phyloP scores from a whole-genome alignment of 768 basidiomycete genomes.

The Lactarius sanguifluus region DNA sequence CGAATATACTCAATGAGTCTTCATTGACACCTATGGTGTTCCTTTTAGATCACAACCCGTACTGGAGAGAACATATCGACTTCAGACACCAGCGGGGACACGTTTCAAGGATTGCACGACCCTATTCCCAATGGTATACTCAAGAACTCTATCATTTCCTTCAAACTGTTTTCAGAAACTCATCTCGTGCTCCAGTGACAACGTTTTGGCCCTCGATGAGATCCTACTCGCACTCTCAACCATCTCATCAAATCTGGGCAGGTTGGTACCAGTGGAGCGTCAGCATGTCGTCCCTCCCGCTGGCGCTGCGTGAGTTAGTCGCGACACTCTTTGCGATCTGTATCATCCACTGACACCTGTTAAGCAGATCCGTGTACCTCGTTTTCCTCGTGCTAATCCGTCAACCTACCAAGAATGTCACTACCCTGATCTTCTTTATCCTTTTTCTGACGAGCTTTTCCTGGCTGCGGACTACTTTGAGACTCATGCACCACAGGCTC shows the following conservation, averaged over 20 bases:
- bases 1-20: background rate
- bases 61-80: background rate
- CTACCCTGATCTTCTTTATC: slow-evolving; percentile 3
- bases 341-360: background rate
- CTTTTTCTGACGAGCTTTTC: background rate
- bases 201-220: too few relatives aligned
- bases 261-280: slow-evolving; percentile 4
- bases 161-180: background rate
- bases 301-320: slow-evolving; percentile 10
- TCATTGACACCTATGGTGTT: background rate
- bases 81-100: background rate
- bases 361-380: background rate
- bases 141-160: background rate
- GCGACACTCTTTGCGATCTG: background rate
- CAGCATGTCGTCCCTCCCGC: background rate
- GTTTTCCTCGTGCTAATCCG: background rate
- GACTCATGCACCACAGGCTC: background rate
- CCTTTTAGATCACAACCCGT: background rate
- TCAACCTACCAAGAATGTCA: background rate
- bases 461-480: slow-evolving; percentile 7
- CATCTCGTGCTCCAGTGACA: too few relatives aligned
- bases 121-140: background rate
- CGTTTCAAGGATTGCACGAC: background rate
- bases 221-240: too few relatives aligned
- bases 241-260: background rate